Evolutionary conservation across 148 eudicot genomes (phyloP).

Genomic region (Camellia lanceoleosa): DNA sequence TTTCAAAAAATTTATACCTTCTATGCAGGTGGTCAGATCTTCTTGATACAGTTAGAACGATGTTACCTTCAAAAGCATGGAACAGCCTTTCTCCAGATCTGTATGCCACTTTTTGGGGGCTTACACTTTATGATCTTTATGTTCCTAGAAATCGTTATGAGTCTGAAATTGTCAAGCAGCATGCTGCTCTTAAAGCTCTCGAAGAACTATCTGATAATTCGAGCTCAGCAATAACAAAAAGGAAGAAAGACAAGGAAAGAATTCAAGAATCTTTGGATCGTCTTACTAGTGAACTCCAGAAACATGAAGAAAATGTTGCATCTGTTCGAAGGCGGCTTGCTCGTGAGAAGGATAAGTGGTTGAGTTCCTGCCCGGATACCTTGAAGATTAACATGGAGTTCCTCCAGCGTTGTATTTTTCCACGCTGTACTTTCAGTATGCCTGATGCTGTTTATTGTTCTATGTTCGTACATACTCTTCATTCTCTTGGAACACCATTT

Average conservation of each 20-base stretch:
- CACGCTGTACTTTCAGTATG: slow-evolving; percentile 96
- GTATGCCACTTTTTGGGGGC: slow-evolving; percentile 98
- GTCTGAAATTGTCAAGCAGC: slow-evolving; percentile 87
- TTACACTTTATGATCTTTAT: slow-evolving; percentile 88
- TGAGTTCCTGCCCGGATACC: slow-evolving; percentile 95
- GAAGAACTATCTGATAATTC: slow-evolving; percentile 97
- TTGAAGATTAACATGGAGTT: slow-evolving; percentile 97
- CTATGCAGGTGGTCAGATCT: slow-evolving; percentile 85
- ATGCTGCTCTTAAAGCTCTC: slow-evolving; percentile 82
- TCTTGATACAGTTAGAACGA: slow-evolving; percentile 68
- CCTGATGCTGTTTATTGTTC: slow-evolving; percentile 98
- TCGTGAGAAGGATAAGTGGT: slow-evolving; percentile 91
- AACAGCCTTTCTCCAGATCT: slow-evolving; percentile 97
- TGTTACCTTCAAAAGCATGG: slow-evolving; percentile 95
- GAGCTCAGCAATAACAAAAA: slow-evolving; percentile 89
- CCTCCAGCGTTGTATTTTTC: slow-evolving; percentile 95
- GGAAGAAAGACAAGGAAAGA: slow-evolving; percentile 96
- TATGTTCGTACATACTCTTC: slow-evolving; percentile 91
- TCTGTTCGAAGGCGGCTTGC: slow-evolving; percentile 86
- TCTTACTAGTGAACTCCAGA: slow-evolving; percentile 67
- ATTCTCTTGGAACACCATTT: slow-evolving; percentile 90
- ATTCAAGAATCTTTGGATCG: slow-evolving; percentile 95
- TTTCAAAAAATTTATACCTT: neutral
- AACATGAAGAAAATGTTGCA: slow-evolving; percentile 81
- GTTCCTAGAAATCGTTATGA: slow-evolving; percentile 93